Conservation (phyloP, 2,329 filamentous ascomycete species). For the Aspergillaceae sp. region DNA sequence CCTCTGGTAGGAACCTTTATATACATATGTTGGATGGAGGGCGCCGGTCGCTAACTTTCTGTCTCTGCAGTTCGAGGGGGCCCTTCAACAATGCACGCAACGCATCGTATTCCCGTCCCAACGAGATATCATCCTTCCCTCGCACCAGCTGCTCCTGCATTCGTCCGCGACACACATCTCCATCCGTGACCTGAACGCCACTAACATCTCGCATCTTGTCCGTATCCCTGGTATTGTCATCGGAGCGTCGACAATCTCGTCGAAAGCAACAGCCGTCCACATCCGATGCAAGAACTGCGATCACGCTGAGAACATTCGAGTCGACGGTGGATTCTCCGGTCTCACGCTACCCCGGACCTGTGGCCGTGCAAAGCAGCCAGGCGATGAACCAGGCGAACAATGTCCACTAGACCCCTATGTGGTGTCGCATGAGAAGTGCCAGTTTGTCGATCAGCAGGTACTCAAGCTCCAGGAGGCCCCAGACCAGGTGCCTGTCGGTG, state of each 20-base stretch:
- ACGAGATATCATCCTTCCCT: slow-evolving; percentile 61
- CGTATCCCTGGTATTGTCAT: slow-evolving; percentile 96
- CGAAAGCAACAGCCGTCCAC: slow-evolving; percentile 78
- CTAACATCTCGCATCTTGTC: slow-evolving; percentile 88
- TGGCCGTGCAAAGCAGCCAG: slow-evolving; percentile 49
- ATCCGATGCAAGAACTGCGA: slow-evolving; percentile 85
- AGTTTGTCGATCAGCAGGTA: slow-evolving; percentile 95
- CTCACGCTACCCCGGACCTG: slow-evolving; percentile 77
- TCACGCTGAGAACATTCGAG: slow-evolving; percentile 58
- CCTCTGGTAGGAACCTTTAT: slow-evolving; percentile 58
- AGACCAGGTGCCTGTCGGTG: slow-evolving; percentile 93
- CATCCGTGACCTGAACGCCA: slow-evolving; percentile 87
- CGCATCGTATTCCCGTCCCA: slow-evolving; percentile 81
- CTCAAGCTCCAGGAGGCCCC: slow-evolving; percentile 97
- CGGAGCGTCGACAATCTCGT: slow-evolving; percentile 90
- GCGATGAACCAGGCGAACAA: slow-evolving; percentile 60
- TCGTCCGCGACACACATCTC: slow-evolving; percentile 84
- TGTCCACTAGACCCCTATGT: slow-evolving; percentile 95
- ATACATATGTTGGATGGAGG: neutral
- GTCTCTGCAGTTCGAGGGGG: slow-evolving; percentile 67
- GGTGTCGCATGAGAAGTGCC: slow-evolving; percentile 85
- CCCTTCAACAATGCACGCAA: slow-evolving; percentile 83
- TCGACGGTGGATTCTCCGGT: slow-evolving; percentile 80
- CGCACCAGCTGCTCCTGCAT: slow-evolving; percentile 91
- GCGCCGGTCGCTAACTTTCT: neutral